Conservation (phyloP, 192 early-diverging fungal species). For the Backusella westeae region DNA sequence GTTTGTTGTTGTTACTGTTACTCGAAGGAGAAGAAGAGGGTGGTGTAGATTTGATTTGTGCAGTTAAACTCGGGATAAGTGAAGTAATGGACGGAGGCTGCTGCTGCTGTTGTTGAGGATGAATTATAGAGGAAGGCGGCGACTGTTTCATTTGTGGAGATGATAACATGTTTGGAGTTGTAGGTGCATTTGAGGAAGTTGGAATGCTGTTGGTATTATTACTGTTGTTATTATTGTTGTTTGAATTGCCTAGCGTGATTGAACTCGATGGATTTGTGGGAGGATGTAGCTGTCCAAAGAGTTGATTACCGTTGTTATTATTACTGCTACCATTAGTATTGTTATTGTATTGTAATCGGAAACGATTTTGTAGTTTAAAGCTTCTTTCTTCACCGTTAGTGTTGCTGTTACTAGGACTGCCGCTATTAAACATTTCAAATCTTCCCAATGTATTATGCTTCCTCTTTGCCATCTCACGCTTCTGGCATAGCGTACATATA, state of each 20-base stretch:
- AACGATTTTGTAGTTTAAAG: constrained; percentile 1
- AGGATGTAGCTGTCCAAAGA: background rate
- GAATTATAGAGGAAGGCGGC: background rate
- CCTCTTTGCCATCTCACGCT: background rate
- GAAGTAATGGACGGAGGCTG: background rate
- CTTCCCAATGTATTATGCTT: background rate
- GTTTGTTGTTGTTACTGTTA: background rate
- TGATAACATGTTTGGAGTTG: background rate
- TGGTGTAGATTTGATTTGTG: background rate
- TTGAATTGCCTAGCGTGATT: background rate
- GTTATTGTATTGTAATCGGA: background rate
- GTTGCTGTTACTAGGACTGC: background rate
- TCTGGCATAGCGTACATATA: background rate
- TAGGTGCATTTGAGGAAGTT: background rate
- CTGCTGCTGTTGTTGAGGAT: background rate
- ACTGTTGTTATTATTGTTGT: background rate
- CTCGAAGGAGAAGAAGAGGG: background rate
- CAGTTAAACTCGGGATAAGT: background rate
- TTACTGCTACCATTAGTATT: background rate
- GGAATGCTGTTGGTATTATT: background rate
- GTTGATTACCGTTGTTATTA: constrained; percentile 4
- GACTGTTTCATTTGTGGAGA: constrained; percentile 3
- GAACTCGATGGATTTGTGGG: background rate
- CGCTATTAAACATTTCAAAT: background rate
- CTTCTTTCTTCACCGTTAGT: constrained; percentile 1